Percentiles rank a stretch among this genome's conserved stretches.
These are phyloP conservation scores for Lepidopterella palustris DNA, from an alignment of 495 filamentous ascomycete genomes.

Conservation along the genomic window DNA sequence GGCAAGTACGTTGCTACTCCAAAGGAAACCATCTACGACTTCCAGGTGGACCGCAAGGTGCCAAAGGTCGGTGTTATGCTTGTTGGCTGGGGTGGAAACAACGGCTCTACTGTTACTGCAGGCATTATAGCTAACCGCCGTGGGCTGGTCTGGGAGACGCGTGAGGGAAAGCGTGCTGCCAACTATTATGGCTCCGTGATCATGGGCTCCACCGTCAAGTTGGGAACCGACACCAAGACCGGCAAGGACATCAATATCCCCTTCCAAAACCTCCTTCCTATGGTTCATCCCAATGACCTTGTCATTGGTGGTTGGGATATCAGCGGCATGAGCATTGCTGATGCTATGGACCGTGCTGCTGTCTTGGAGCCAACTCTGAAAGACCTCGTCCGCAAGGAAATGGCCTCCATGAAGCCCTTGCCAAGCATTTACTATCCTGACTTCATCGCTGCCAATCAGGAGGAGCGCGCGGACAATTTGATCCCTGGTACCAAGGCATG, in stretches of 20 bases:
- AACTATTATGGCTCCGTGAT: conserved; percentile 98
- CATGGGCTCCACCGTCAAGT: conserved; percentile 95
- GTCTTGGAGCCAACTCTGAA: conserved; percentile 94
- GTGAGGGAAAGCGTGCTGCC: conserved; percentile 72
- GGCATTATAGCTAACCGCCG: conserved; percentile 95
- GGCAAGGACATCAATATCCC: conserved; percentile 91
- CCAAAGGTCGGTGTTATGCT: conserved; percentile 96
- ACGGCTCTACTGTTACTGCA: conserved; percentile 93
- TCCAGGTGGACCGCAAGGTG: conserved; percentile 92
- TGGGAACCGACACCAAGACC: conserved; percentile 79
- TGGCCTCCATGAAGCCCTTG: conserved; percentile 81
- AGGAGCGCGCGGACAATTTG: conserved; percentile 90
- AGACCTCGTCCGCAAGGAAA: conserved; percentile 80
- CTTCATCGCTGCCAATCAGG: conserved; percentile 98
- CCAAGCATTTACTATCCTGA: conserved; percentile 98
- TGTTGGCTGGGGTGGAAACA: conserved; percentile 97
- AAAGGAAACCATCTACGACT: conserved; percentile 86
- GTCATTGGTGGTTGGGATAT: conserved; percentile 98
- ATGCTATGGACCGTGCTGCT: conserved; percentile 90
- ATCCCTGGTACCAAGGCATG: conserved; percentile 76
- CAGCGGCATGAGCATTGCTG: conserved; percentile 76
- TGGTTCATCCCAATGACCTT: conserved; percentile 96
- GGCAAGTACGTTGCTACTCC: conserved; percentile 80
- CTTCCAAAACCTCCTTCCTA: conserved; percentile 87
- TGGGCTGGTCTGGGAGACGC: conserved; percentile 82